Base-by-base conservation (phyloP, 1,284 basidiomycete species). In the Puccinia brachypodii region DNA sequence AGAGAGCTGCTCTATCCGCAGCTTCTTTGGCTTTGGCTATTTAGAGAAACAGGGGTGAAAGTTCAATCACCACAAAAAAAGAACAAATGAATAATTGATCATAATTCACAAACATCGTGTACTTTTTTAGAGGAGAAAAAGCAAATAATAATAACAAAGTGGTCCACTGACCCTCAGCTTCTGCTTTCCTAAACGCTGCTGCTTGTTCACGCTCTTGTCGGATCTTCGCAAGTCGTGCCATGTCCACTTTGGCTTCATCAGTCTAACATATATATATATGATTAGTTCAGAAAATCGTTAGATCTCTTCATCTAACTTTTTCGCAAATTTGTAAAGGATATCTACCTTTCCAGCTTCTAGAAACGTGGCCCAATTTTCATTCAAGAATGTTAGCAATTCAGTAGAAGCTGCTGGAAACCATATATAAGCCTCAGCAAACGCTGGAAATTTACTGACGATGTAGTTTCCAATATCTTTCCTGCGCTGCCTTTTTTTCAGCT, bases 401-500 rank as follows among this genome's bases (percentile, higher is more conserved):
- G 62, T 40, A n/a, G 64, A 74, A 58, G 7, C 40, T 64, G 36
- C n/a, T n/a, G n/a, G 58, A 60, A 16, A 40, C 16, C 16, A 71
- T 0, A 33, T 28, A 44, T 42, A 3, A 68, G 44, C 0, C 38
- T n/a, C 28, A 69, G 73, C n/a, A n/a, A n/a, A n/a, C n/a, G n/a
- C n/a, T n/a, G 28, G 83, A 88, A 47, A 81, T 90, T 92, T 91
- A 95, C 92, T 93, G 92, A 90, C 88, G 88, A 82, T 88, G 88
- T 22, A 87, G 83, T 83, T 87, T 86, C 73, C 84, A 83, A 87
- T 95, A 95, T 44, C 90, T 88, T 60, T 94, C 93, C 85, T 92
- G 90, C 0, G 94, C 93, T 7, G 94, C 93, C 85, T 93, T 90
- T 88, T 94, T 95, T 87, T 95, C 94, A 85, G 94, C 94, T 84